Evolutionary conservation across 176 grass and related monocot species (phyloP).

Genomic region (Musa acuminata): DNA sequence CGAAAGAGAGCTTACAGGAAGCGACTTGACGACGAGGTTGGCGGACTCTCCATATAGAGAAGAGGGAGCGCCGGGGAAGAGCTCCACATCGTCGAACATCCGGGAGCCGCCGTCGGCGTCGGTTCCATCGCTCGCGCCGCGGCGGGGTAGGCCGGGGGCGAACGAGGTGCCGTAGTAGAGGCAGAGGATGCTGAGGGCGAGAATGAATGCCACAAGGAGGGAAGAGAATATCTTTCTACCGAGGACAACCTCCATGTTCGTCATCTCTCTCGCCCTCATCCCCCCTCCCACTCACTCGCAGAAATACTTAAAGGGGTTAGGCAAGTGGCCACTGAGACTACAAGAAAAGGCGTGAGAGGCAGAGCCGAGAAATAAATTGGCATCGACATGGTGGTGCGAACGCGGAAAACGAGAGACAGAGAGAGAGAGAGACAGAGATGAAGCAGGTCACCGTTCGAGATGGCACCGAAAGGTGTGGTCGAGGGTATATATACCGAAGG

Average conservation of each 20-base stretch:
- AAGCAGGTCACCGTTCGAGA: no score
- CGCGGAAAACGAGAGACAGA: neutral
- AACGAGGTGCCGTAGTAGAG: constrained; percentile 68
- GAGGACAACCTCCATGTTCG: neutral
- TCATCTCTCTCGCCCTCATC: neutral
- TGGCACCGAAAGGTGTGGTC: no score
- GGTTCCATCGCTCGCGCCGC: constrained; percentile 25
- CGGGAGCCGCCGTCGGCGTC: neutral
- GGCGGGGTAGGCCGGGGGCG: constrained; percentile 20
- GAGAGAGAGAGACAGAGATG: no score
- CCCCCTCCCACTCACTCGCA: neutral
- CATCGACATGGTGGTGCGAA: neutral
- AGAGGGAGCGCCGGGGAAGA: neutral
- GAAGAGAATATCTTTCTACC: constrained; percentile 42
- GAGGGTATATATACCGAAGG: no score
- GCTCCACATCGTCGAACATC: neutral
- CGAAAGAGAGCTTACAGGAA: constrained; percentile 12
- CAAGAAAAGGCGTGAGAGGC: neutral
- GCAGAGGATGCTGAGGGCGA: constrained; percentile 72
- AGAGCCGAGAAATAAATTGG: neutral
- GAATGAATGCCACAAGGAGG: constrained; percentile 26
- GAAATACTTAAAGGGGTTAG: neutral
- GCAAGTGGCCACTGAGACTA: neutral
- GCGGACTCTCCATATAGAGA: constrained; percentile 16
- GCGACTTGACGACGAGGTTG: constrained; percentile 24